Evolutionary conservation across 1,284 basidiomycete species (phyloP).

Genomic region (Sporisorium scitamineum): DNA sequence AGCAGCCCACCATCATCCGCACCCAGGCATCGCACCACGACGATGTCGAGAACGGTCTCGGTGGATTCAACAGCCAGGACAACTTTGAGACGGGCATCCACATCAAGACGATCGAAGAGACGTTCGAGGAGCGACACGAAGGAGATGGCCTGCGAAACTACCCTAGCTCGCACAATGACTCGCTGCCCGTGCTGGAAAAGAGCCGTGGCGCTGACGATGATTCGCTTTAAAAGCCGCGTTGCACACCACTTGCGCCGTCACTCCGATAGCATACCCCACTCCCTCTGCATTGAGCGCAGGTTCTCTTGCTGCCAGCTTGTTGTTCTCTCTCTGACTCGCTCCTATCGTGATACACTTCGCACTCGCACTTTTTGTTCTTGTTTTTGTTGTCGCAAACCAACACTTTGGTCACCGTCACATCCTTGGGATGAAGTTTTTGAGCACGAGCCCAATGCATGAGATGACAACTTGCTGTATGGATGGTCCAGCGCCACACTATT

Average conservation of each 20-base stretch:
- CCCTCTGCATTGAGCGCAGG: background rate
- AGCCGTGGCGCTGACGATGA: constrained; percentile 26
- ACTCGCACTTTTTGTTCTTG: background rate
- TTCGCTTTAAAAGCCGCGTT: constrained; percentile 22
- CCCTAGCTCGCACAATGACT: constrained; percentile 50
- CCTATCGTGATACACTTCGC: background rate
- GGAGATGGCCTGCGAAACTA: constrained; percentile 32
- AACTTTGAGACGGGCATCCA: constrained; percentile 51
- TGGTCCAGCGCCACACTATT: background rate
- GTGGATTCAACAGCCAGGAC: constrained; percentile 26
- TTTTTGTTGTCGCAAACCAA: background rate
- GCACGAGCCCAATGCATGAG: background rate
- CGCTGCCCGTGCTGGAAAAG: constrained; percentile 44
- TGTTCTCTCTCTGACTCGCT: background rate
- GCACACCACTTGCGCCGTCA: background rate
- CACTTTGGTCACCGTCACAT: background rate
- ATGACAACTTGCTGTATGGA: background rate
- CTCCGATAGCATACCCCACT: constrained; percentile 3
- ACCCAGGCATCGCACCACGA: constrained; percentile 40
- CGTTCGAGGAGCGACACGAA: constrained; percentile 55
- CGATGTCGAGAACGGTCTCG: constrained; percentile 32
- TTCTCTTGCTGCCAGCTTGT: background rate
- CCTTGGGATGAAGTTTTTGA: background rate
- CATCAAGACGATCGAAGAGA: constrained; percentile 61
- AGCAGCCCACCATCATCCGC: constrained; percentile 48